phyloP scores from a whole-genome alignment of 2,329 filamentous ascomycete species.

The Clarireedia hainanense region DNA sequence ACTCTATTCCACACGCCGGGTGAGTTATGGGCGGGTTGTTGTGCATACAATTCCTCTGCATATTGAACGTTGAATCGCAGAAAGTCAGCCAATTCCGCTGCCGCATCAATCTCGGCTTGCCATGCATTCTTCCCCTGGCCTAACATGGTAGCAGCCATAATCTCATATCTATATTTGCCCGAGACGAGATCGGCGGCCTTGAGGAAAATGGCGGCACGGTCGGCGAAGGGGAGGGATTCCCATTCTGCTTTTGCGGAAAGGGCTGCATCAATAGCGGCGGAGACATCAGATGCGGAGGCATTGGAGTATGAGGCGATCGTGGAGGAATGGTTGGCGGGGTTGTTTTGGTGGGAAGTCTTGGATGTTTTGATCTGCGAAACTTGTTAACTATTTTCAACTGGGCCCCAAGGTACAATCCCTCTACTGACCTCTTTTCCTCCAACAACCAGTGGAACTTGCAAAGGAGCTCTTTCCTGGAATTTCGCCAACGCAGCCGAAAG shows the following conservation, averaged over 20 bases:
- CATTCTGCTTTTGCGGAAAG: slow-evolving; percentile 61
- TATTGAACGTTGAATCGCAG: slow-evolving; percentile 91
- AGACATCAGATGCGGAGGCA: slow-evolving; percentile 68
- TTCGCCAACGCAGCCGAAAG: slow-evolving; percentile 66
- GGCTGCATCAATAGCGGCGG: slow-evolving; percentile 31
- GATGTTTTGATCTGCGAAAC: slow-evolving; percentile 54
- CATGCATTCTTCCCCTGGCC: slow-evolving; percentile 97
- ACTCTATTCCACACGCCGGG: slow-evolving; percentile 85
- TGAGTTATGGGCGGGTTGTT: slow-evolving; percentile 78
- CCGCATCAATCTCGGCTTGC: slow-evolving; percentile 95
- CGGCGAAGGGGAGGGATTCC: slow-evolving; percentile 80
- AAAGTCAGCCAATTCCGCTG: slow-evolving; percentile 88
- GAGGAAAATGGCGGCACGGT: slow-evolving; percentile 87
- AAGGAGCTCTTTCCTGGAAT: slow-evolving; percentile 58
- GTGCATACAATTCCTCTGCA: slow-evolving; percentile 80
- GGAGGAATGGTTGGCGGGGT: slow-evolving; percentile 72
- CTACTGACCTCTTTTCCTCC: slow-evolving; percentile 66
- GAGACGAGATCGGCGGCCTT: slow-evolving; percentile 89
- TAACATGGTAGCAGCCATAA: slow-evolving; percentile 93
- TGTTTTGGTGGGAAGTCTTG: slow-evolving; percentile 61
- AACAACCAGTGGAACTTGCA: slow-evolving; percentile 77
- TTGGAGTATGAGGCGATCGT: slow-evolving; percentile 79
- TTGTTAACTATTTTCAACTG: not conserved
- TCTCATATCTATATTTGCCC: slow-evolving; percentile 88
- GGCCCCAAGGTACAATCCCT: not conserved